Evolutionary conservation across 2,329 filamentous ascomycete genomes (phyloP).

Genomic region (Massarina eburnea): DNA sequence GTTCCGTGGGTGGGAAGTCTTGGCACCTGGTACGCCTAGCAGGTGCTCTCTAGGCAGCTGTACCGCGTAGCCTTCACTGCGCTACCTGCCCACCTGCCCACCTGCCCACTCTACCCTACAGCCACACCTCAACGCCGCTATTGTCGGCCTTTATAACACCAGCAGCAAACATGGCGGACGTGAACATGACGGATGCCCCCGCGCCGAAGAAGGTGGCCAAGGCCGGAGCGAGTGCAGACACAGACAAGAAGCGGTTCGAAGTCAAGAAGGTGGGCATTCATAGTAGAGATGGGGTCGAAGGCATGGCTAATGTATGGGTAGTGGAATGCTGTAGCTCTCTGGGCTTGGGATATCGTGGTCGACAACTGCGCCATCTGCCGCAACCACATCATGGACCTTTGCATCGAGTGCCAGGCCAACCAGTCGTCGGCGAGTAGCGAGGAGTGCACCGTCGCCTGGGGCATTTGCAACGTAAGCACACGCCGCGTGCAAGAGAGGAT

Average conservation of each 20-base stretch:
- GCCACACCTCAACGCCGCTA: no score
- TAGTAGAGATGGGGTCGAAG: neutral
- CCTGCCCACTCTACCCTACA: slow-evolving; percentile 13
- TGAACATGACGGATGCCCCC: slow-evolving; percentile 91
- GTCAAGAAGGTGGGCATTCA: slow-evolving; percentile 82
- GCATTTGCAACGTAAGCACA: slow-evolving; percentile 87
- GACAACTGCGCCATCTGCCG: slow-evolving; percentile 99
- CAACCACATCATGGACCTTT: slow-evolving; percentile 99
- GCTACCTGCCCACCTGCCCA: slow-evolving; percentile 23
- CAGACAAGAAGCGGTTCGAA: slow-evolving; percentile 93
- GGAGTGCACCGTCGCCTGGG: slow-evolving; percentile 98
- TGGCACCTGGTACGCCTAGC: slow-evolving; percentile 15
- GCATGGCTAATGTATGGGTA: slow-evolving; percentile 45
- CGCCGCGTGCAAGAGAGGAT: neutral
- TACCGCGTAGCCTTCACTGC: slow-evolving; percentile 14
- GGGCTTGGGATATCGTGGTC: slow-evolving; percentile 99
- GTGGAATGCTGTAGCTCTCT: slow-evolving; percentile 98
- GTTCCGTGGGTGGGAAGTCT: neutral
- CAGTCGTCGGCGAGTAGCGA: slow-evolving; percentile 96
- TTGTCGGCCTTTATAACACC: no score
- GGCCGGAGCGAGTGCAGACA: slow-evolving; percentile 54
- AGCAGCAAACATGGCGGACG: slow-evolving; percentile 73
- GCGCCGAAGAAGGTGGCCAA: slow-evolving; percentile 55
- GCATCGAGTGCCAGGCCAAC: slow-evolving; percentile 98
- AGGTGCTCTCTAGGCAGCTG: slow-evolving; percentile 5